Evolutionary conservation across 2,329 filamentous ascomycete genomes (phyloP), one percentile per base, ranked within the genome.

Genomic region (Furcasterigmium sp.): DNA sequence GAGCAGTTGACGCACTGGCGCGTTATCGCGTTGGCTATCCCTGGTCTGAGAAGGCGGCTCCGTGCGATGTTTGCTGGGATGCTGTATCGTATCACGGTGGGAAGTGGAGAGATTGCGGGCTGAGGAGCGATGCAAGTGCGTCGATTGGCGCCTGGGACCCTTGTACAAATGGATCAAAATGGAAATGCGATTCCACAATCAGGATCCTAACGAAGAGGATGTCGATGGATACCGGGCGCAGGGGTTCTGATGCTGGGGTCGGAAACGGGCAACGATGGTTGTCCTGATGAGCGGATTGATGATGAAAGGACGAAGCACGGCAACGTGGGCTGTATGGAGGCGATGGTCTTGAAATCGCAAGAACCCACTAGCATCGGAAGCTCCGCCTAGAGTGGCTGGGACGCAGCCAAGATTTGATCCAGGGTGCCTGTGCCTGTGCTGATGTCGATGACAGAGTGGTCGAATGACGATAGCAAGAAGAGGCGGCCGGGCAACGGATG

Each of bases 91-190:
- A 39, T 39, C 37, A 25, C 37, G 37, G 23, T 23, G 37, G 25
- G 23, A 28, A 28, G 38, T 40, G 38, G 38, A 40, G 38, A 35
- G 32, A 35, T 35, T 35, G 32, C 32, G 32, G 32, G 32, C 15
- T 35, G 32, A 11, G n/a, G 32, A 35, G 8, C 3, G 32, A 17
- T 18, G 32, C 32, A 10, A 18, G 32, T 17, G n/a, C n/a, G 15
- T 15, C 32, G 17, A 35, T 35, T 35, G 32, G 32, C 32, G 32
- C 17, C 15, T 35, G 15, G n/a, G 5, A 15, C 15, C 32, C 23
- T 26, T 26, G 23, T 11, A 26, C 23, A 7, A 26, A 11, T 35
- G 32, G 32, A 11, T 17, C n/a, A 8, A 32, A 32, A 32, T n/a
- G 17, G 29, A 32, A 32, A 15, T 13, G 29, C 29, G 29, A 32